Conservation (phyloP, 2,329 filamentous ascomycete species). For the Knoxdaviesia capensis region DNA sequence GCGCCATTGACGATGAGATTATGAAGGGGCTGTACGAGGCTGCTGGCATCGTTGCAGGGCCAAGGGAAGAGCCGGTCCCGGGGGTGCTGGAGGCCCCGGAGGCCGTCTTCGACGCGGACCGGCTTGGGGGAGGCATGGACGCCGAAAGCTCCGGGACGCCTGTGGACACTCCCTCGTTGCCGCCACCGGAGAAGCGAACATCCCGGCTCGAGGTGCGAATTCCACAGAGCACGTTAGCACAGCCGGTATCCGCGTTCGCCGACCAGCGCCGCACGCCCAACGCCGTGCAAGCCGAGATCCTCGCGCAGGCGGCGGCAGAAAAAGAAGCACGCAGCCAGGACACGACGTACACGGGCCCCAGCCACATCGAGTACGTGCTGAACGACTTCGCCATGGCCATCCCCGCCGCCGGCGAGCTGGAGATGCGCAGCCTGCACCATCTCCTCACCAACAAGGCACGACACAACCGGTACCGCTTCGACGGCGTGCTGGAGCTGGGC, state of each 20-base stretch:
- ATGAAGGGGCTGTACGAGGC: too few species aligned
- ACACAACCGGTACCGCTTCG: slow-evolving; percentile 27
- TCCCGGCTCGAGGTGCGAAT: too few species aligned
- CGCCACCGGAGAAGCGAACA: too few species aligned
- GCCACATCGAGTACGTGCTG: slow-evolving; percentile 33
- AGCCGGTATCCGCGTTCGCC: too few species aligned
- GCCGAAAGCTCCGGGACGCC: too few species aligned
- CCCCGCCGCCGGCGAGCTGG: slow-evolving; percentile 15
- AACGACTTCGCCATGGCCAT: slow-evolving; percentile 39
- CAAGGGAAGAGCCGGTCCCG: slow-evolving; percentile 11
- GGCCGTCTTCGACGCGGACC: not conserved
- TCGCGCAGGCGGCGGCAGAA: too few species aligned
- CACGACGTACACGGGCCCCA: slow-evolving; percentile 12
- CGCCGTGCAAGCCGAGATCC: too few species aligned
- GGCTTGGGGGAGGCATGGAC: too few species aligned
- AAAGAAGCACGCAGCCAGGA: slow-evolving; percentile 5
- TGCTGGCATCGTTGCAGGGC: slow-evolving; percentile 9
- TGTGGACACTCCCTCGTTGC: too few species aligned
- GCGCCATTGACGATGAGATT: slow-evolving; percentile 18
- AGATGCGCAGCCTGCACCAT: slow-evolving; percentile 34
- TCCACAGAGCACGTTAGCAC: too few species aligned
- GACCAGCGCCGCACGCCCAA: too few species aligned
- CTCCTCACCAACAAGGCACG: slow-evolving; percentile 18
- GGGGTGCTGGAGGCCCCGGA: slow-evolving; percentile 10
- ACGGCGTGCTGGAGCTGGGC: slow-evolving; percentile 34